Evolutionary conservation across 768 basidiomycete species (phyloP).

Genomic region (Amanita polypyramis): DNA sequence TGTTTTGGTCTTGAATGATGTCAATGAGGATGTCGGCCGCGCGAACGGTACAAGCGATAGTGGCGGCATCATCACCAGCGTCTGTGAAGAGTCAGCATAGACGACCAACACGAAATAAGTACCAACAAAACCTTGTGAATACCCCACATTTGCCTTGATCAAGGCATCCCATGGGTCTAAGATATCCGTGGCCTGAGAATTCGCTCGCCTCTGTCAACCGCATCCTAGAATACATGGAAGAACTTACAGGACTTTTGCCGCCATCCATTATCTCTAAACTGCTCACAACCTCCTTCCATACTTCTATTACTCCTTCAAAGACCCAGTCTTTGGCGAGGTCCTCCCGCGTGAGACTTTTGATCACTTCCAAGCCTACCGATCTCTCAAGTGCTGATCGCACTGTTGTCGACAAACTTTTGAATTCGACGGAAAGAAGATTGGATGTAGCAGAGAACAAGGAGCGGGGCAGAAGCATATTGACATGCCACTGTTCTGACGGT

Average conservation of each 20-base stretch:
- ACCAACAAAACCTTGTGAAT: constrained; percentile 31
- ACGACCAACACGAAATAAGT: neutral
- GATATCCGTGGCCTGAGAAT: constrained; percentile 29
- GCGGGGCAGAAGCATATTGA: constrained; percentile 36
- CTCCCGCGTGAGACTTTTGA: constrained; percentile 45
- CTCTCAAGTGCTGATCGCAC: constrained; percentile 46
- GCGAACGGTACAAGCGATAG: constrained; percentile 27
- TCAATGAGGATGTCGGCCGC: constrained; percentile 34
- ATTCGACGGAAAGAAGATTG: constrained; percentile 46
- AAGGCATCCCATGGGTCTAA: constrained; percentile 49
- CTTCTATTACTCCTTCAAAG: constrained; percentile 37
- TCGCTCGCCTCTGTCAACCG: neutral
- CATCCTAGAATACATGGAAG: constrained; percentile 3
- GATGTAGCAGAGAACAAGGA: constrained; percentile 47
- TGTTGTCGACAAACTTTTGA: constrained; percentile 29
- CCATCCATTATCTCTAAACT: constrained; percentile 36
- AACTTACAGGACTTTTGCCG: constrained; percentile 38
- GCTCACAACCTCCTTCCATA: constrained; percentile 41
- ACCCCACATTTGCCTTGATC: constrained; percentile 35
- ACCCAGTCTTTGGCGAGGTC: constrained; percentile 46
- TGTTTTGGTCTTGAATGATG: constrained; percentile 34
- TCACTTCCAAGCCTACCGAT: constrained; percentile 40
- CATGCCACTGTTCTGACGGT: constrained; percentile 30
- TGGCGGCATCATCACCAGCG: constrained; percentile 27
- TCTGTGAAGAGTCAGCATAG: constrained; percentile 22